phyloP scores from a whole-genome alignment of 208 protist species.

The Acanthamoeba castellanii region DNA sequence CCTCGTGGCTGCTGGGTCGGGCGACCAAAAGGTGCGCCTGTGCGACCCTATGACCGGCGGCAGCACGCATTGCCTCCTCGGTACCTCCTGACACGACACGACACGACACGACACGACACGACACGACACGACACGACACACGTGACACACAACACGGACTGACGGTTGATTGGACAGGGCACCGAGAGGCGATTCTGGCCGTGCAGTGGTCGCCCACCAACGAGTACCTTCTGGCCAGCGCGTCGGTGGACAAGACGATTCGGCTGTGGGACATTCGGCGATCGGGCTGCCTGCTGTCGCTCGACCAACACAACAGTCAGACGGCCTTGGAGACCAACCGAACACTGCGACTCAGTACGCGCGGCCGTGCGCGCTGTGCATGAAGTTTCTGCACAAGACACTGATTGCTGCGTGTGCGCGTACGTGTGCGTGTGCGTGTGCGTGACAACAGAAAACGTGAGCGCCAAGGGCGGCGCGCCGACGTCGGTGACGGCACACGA shows the following conservation, averaged over 20 bases:
- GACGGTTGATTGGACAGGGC: background rate
- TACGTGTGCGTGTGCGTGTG: background rate
- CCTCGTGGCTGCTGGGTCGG: slow-evolving; percentile 69
- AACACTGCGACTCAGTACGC: background rate
- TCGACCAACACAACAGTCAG: slow-evolving; percentile 74
- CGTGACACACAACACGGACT: background rate
- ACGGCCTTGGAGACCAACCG: background rate
- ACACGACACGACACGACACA: no score
- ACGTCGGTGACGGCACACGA: slow-evolving; percentile 71
- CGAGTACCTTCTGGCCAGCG: slow-evolving; percentile 69
- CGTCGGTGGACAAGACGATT: slow-evolving; percentile 78
- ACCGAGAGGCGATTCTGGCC: slow-evolving; percentile 48
- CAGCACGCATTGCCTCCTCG: slow-evolving; percentile 74
- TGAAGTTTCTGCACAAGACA: background rate
- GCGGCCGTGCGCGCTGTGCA: background rate
- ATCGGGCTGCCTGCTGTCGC: slow-evolving; percentile 72
- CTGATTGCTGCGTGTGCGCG: background rate
- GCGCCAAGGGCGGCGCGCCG: slow-evolving; percentile 59
- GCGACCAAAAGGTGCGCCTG: slow-evolving; percentile 73
- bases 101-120: background rate
- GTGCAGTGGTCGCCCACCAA: slow-evolving; percentile 74
- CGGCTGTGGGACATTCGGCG: slow-evolving; percentile 77
- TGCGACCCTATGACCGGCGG: slow-evolving; percentile 73
- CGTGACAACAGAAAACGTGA: slow-evolving; percentile 53
- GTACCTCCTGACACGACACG: background rate